phyloP scores from a whole-genome alignment of 2,329 filamentous ascomycete genomes.

The Fusarium papillatum region DNA sequence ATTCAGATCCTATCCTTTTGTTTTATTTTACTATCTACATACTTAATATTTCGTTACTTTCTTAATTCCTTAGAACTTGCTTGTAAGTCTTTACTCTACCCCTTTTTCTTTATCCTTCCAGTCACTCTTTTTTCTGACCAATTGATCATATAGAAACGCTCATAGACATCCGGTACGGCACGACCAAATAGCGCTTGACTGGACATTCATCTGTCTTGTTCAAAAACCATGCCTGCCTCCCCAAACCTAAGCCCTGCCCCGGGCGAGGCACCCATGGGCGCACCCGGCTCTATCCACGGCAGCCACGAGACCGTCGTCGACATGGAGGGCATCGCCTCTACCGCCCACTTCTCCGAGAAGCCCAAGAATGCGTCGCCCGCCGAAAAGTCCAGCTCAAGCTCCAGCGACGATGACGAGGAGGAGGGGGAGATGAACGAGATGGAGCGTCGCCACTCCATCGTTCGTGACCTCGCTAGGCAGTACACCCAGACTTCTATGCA shows the following conservation, averaged over 20 bases:
- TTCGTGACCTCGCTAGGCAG: constrained; percentile 30
- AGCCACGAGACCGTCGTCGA: constrained; percentile 36
- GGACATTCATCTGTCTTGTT: constrained; percentile 15
- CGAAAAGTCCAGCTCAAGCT: constrained; percentile 11
- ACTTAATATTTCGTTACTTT: constrained; percentile 5
- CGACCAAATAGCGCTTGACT: constrained; percentile 5
- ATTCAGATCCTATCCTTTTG: background rate
- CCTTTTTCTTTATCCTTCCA: no score
- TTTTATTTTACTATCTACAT: background rate
- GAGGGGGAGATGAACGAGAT: constrained; percentile 23
- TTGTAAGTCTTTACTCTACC: background rate
- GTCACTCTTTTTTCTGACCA: background rate
- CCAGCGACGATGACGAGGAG: constrained; percentile 4
- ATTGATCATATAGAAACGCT: background rate
- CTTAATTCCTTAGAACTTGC: constrained; percentile 9
- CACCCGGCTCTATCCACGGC: constrained; percentile 25
- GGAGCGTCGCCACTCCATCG: constrained; percentile 35
- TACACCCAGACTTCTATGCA: constrained; percentile 31
- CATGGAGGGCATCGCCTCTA: constrained; percentile 8
- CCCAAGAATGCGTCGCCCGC: background rate
- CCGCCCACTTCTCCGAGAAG: constrained; percentile 21
- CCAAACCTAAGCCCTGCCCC: constrained; percentile 7
- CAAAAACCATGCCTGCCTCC: constrained; percentile 22
- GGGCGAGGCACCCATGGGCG: constrained; percentile 16
- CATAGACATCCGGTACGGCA: background rate